phyloP scores from a whole-genome alignment of 164 flowering plant species.

The Magnolia kwangsiensis region DNA sequence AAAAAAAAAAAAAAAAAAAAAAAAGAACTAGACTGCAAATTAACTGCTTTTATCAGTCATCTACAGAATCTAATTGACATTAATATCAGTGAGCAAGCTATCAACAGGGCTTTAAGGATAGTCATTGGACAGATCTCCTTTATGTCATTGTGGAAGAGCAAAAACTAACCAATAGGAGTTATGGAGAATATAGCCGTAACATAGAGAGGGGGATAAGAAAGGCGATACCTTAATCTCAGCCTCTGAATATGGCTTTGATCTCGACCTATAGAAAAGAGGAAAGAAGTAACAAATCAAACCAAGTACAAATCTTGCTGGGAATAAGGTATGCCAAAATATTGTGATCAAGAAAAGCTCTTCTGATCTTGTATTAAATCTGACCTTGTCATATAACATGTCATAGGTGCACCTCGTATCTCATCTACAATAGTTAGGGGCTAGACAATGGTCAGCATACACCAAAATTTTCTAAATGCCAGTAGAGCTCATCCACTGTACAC shows the following conservation, averaged over 20 bases:
- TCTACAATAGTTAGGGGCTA: neutral
- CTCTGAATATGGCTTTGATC: conserved; percentile 71
- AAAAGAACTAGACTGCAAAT: too few relatives aligned
- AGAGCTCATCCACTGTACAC: neutral
- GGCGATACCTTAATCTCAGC: conserved; percentile 85
- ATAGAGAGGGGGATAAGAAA: neutral
- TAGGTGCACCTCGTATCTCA: neutral
- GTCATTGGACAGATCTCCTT: neutral
- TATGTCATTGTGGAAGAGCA: neutral
- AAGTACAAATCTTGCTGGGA: neutral
- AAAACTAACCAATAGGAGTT: neutral
- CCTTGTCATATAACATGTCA: neutral
- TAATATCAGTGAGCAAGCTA: neutral
- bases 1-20: too few relatives aligned
- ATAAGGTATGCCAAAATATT: neutral
- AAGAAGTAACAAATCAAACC: too few relatives aligned
- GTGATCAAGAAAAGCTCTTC: too few relatives aligned
- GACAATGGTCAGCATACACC: neutral
- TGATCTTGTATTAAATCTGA: neutral
- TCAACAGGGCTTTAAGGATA: neutral
- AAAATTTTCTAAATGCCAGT: too few relatives aligned
- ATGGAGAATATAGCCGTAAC: neutral
- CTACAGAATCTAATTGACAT: neutral
- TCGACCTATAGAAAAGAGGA: conserved; percentile 41
- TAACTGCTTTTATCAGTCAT: neutral